Percentiles rank a stretch among this genome's conserved stretches.
phyloP scores from a whole-genome alignment of 352 stramenopile genomes.

The Salisapilia sapeloensis region DNA sequence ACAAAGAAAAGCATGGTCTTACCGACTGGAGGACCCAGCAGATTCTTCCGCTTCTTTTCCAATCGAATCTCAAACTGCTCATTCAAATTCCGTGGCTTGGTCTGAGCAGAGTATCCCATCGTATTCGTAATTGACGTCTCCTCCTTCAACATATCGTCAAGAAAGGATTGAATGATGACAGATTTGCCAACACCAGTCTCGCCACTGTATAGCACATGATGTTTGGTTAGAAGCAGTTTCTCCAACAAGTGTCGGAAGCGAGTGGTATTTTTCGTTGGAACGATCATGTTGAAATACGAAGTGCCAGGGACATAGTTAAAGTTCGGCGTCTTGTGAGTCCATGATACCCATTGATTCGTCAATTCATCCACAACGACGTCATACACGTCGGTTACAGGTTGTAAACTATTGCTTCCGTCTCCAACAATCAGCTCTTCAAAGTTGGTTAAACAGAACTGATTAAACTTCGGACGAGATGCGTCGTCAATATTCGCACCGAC shows the following conservation, averaged over 20 bases:
- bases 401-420: slow-evolving; percentile 10
- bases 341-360: slow-evolving; percentile 63
- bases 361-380: slow-evolving; percentile 70
- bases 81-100: slow-evolving; percentile 66
- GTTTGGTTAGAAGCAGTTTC: slow-evolving; percentile 61
- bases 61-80: slow-evolving; percentile 73
- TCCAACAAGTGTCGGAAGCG: slow-evolving; percentile 87
- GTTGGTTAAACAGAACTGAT: slow-evolving; percentile 71
- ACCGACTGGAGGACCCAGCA: slow-evolving; percentile 44
- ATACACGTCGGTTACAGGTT: slow-evolving; percentile 61
- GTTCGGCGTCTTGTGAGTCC: slow-evolving; percentile 73
- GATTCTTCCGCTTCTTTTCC: slow-evolving; percentile 75
- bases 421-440: slow-evolving; percentile 40
- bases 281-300: slow-evolving; percentile 91
- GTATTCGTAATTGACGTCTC: slow-evolving; percentile 68
- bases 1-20: slow-evolving; percentile 83
- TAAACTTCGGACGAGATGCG: slow-evolving; percentile 60
- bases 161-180: slow-evolving; percentile 82
- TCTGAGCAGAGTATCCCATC: slow-evolving; percentile 84
- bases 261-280: slow-evolving; percentile 90
- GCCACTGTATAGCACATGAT: slow-evolving; percentile 81
- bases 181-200: slow-evolving; percentile 90
- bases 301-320: slow-evolving; percentile 74
- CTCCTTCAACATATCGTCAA: slow-evolving; percentile 77
- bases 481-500: slow-evolving; percentile 82